These are phyloP conservation scores for Chenopodium album DNA, from an alignment of 148 eudicot species.

Conservation along the genomic window DNA sequence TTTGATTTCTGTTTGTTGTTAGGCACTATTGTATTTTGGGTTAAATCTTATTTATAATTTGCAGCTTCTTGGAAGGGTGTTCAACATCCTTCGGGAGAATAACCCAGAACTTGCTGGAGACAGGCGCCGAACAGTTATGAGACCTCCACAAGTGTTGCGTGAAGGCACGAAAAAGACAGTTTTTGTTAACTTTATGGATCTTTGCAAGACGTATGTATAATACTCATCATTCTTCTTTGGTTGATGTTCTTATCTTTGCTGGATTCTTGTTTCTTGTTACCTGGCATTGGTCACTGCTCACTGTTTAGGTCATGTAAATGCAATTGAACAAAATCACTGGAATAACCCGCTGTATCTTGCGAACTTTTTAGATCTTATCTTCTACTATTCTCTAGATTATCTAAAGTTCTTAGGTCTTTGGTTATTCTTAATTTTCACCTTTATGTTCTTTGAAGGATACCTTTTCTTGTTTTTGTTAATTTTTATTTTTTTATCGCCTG, in stretches of 20 bases:
- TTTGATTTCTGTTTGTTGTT: not conserved
- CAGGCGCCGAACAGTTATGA: slow-evolving; percentile 91
- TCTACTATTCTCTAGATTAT: not conserved
- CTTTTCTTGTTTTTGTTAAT: not conserved
- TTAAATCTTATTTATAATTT: slow-evolving; percentile 1
- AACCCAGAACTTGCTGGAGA: slow-evolving; percentile 98
- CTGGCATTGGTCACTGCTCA: too few relatives aligned
- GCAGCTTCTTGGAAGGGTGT: slow-evolving; percentile 91
- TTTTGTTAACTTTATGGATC: slow-evolving; percentile 92
- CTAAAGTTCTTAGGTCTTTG: not conserved
- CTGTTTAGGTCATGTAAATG: too few relatives aligned
- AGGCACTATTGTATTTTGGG: not conserved
- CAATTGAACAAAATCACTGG: too few relatives aligned
- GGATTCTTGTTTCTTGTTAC: too few relatives aligned
- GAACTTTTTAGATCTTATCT: not conserved
- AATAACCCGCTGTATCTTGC: too few relatives aligned
- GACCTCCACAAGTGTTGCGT: slow-evolving; percentile 98
- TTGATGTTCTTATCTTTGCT: too few relatives aligned
- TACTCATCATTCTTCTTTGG: too few relatives aligned
- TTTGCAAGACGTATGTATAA: slow-evolving; percentile 74
- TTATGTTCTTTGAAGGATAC: not conserved
- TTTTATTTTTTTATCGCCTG: too few relatives aligned
- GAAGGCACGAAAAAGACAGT: slow-evolving; percentile 99
- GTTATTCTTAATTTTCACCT: not conserved
- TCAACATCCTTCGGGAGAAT: slow-evolving; percentile 86